A percentile compares a stretch with the other conserved stretches of the same genome.
phyloP scores from a whole-genome alignment of 192 early-diverging fungal genomes.

The Umbelopsis sp. region DNA sequence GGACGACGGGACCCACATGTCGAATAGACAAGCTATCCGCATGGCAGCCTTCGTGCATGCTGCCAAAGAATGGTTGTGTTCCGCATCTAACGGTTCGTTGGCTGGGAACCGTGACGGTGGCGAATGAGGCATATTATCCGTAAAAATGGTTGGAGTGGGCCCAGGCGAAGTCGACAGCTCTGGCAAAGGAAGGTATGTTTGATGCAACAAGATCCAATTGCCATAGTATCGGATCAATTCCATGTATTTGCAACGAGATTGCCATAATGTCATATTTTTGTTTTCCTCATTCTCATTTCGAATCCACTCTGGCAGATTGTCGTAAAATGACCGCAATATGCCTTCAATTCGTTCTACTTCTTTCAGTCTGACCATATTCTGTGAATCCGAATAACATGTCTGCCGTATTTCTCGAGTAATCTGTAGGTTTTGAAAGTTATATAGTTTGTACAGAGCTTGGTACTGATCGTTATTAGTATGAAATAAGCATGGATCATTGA shows the following conservation, averaged over 20 bases:
- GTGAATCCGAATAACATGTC: slow-evolving; percentile 31
- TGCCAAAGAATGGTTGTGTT: slow-evolving; percentile 22
- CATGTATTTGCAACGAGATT: slow-evolving; percentile 28
- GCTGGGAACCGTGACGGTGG: background rate
- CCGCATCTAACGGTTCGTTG: background rate
- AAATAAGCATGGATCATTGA: background rate
- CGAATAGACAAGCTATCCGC: slow-evolving; percentile 33
- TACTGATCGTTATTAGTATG: slow-evolving; percentile 23
- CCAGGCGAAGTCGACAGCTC: slow-evolving; percentile 1
- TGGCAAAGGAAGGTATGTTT: slow-evolving; percentile 37
- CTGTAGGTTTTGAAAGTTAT: slow-evolving; percentile 33
- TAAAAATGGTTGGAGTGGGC: background rate
- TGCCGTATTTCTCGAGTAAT: slow-evolving; percentile 38
- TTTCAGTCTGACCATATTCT: slow-evolving; percentile 24
- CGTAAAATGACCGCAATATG: background rate
- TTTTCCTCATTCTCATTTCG: slow-evolving; percentile 4
- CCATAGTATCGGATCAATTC: slow-evolving; percentile 39
- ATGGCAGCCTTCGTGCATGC: slow-evolving; percentile 36
- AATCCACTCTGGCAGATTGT: background rate
- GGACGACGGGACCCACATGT: slow-evolving; percentile 27
- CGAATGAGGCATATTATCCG: background rate
- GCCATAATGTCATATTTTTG: slow-evolving; percentile 25
- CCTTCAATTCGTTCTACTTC: slow-evolving; percentile 37
- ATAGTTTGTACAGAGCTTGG: slow-evolving; percentile 29
- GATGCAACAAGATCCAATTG: slow-evolving; percentile 39